Conservation (phyloP, 495 filamentous ascomycete species). For the Cairneyella variabilis region DNA sequence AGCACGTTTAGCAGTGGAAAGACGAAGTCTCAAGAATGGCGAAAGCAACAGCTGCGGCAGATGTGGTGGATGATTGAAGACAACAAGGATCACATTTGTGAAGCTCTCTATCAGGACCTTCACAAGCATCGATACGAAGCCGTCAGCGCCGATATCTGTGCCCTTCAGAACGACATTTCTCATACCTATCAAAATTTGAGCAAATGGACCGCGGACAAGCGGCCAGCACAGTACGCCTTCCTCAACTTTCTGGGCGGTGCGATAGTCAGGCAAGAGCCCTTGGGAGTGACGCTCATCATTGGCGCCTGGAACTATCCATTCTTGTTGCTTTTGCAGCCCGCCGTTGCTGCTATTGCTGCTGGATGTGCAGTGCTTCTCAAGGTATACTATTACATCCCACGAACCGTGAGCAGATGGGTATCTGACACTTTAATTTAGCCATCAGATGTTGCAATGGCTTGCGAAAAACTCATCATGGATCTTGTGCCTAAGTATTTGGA, state of each 20-base stretch:
- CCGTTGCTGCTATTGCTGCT: neutral
- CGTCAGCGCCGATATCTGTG: neutral
- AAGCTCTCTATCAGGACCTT: neutral
- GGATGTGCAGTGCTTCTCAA: neutral
- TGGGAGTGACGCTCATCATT: neutral
- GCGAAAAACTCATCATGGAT: neutral
- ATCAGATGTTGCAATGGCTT: neutral
- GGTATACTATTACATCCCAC: no score
- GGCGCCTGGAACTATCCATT: neutral
- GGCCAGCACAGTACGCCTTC: neutral
- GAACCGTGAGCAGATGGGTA: no score
- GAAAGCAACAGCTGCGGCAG: neutral
- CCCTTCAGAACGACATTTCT: neutral
- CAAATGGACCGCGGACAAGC: neutral
- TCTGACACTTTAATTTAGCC: no score
- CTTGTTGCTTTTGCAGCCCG: neutral
- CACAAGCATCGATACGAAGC: neutral
- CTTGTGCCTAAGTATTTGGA: slow-evolving; percentile 68
- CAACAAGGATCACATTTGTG: neutral
- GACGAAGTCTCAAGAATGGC: neutral
- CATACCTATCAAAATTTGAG: neutral
- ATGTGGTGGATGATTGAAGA: neutral
- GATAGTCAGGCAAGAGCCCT: neutral
- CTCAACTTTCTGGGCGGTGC: slow-evolving; percentile 39
- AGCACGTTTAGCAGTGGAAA: neutral